These are phyloP conservation scores for Phytophthora meadii DNA, from an alignment of 352 stramenopile species.

Conservation along the genomic window DNA sequence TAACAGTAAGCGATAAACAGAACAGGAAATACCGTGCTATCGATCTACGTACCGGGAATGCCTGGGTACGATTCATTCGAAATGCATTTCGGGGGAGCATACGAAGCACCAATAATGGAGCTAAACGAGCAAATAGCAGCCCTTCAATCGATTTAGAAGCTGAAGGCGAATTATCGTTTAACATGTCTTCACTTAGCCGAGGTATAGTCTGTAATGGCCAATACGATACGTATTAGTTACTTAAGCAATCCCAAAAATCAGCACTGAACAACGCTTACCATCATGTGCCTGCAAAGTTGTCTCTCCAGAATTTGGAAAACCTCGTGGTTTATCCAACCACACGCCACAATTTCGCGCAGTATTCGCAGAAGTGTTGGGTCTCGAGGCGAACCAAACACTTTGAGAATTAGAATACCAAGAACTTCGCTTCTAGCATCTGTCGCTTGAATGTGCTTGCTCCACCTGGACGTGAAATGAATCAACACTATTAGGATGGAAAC, in stretches of 20 bases:
- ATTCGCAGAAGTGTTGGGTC: slow-evolving; percentile 51
- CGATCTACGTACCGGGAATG: slow-evolving; percentile 32
- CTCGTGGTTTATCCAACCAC: slow-evolving; percentile 36
- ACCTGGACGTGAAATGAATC: slow-evolving; percentile 28
- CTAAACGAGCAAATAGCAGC: slow-evolving; percentile 67
- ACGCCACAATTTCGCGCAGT: slow-evolving; percentile 48
- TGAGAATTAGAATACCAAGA: slow-evolving; percentile 41
- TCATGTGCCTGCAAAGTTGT: slow-evolving; percentile 43
- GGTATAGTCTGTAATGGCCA: slow-evolving; percentile 37
- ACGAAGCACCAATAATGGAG: slow-evolving; percentile 68
- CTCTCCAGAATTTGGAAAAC: slow-evolving; percentile 32
- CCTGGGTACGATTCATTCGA: neutral
- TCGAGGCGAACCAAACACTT: slow-evolving; percentile 54
- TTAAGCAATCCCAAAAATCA: neutral
- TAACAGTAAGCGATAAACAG: slow-evolving; percentile 15
- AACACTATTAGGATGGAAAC: neutral
- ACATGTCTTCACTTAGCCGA: slow-evolving; percentile 50
- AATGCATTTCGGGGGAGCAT: slow-evolving; percentile 52
- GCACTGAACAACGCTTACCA: slow-evolving; percentile 27
- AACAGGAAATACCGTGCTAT: neutral
- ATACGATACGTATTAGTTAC: slow-evolving; percentile 6
- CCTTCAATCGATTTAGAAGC: slow-evolving; percentile 44
- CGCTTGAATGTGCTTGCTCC: slow-evolving; percentile 30
- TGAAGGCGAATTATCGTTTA: slow-evolving; percentile 51
- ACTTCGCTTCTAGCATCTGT: slow-evolving; percentile 20